phyloP scores from a whole-genome alignment of 768 basidiomycete species.

The Suillus subalutaceus region DNA sequence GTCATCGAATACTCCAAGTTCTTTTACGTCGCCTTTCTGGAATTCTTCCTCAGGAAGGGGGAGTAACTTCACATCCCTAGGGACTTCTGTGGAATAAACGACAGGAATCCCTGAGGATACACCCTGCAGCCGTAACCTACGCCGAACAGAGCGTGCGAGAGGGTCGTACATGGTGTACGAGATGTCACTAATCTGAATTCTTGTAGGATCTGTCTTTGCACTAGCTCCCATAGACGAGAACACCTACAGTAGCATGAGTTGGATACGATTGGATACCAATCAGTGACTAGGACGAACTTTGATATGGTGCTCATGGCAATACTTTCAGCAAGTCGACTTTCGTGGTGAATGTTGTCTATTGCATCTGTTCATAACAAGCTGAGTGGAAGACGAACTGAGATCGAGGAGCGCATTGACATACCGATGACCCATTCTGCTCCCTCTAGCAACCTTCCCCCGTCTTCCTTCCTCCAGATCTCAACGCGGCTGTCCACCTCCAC shows the following conservation, averaged over 20 bases:
- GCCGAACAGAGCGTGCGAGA: slow-evolving; percentile 87
- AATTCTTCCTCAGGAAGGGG: slow-evolving; percentile 94
- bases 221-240: slow-evolving; percentile 98
- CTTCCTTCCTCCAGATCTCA: slow-evolving; percentile 86
- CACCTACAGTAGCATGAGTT: slow-evolving; percentile 47
- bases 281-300: slow-evolving; percentile 55
- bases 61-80: slow-evolving; percentile 83
- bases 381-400: slow-evolving; percentile 14
- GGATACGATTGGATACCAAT: not conserved
- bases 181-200: slow-evolving; percentile 95
- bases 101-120: slow-evolving; percentile 75
- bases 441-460: slow-evolving; percentile 70
- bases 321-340: slow-evolving; percentile 92
- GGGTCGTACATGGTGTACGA: slow-evolving; percentile 93
- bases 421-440: slow-evolving; percentile 95
- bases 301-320: slow-evolving; percentile 79
- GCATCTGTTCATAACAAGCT: slow-evolving; percentile 59
- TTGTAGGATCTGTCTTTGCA: slow-evolving; percentile 92
- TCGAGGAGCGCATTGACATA: slow-evolving; percentile 33
- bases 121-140: slow-evolving; percentile 67
- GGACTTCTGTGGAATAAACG: slow-evolving; percentile 95
- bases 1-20: slow-evolving; percentile 88
- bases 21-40: slow-evolving; percentile 83
- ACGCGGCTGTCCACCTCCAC: slow-evolving; percentile 82
- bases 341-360: slow-evolving; percentile 95